Percentiles rank a stretch among this genome's conserved stretches.
These are phyloP conservation scores for Begonia loranthoides DNA, from an alignment of 306 rosid species.

Conservation along the genomic window DNA sequence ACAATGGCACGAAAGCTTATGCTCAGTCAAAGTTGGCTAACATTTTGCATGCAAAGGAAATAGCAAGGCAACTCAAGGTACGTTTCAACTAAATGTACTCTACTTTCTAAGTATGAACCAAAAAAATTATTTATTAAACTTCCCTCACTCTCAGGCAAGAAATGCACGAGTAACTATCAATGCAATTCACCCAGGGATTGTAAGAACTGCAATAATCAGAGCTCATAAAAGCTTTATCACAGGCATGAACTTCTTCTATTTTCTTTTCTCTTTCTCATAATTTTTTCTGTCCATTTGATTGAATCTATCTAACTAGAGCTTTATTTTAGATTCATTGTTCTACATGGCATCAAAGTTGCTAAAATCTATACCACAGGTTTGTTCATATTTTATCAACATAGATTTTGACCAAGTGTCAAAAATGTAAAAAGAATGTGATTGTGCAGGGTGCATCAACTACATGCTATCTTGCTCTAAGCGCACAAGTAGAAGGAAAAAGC, in stretches of 20 bases:
- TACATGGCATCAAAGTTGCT: constrained; percentile 79
- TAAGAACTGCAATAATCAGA: constrained; percentile 68
- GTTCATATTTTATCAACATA: neutral
- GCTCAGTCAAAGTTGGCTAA: constrained; percentile 81
- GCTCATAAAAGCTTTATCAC: constrained; percentile 76
- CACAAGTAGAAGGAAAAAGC: constrained; percentile 40
- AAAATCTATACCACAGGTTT: constrained; percentile 65
- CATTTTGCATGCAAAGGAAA: constrained; percentile 77
- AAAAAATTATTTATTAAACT: no score
- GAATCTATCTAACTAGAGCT: no score
- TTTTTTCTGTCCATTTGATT: no score
- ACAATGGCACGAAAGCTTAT: constrained; percentile 78
- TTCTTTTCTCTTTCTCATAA: no score
- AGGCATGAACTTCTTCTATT: constrained; percentile 19
- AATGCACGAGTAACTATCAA: constrained; percentile 81
- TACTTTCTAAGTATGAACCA: no score
- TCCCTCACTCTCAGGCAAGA: constrained; percentile 27
- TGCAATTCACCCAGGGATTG: constrained; percentile 87
- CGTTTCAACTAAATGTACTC: neutral
- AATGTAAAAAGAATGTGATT: neutral
- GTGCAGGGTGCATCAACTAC: constrained; percentile 79
- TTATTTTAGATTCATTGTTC: constrained; percentile 47
- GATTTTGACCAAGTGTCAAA: neutral
- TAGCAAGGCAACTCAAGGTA: constrained; percentile 73
- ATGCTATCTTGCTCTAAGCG: constrained; percentile 76